Conservation (phyloP, 179 eudicot genomes). For the Beta macrorhiza region DNA sequence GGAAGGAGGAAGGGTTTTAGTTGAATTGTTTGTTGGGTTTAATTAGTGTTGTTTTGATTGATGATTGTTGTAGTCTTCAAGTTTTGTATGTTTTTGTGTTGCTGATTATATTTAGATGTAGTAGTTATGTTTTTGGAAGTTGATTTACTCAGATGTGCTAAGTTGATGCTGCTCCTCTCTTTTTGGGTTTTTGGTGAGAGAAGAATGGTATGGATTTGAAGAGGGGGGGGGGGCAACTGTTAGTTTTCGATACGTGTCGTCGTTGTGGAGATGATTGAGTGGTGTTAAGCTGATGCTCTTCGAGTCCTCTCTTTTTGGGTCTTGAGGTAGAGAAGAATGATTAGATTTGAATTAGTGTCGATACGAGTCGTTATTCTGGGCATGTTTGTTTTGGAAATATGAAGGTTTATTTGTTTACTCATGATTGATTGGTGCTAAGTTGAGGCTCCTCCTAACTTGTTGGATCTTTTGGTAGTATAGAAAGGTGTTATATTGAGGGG, state of each 20-base stretch:
- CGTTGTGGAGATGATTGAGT: neutral
- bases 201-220: neutral
- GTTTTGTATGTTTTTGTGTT: neutral
- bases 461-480: too few species aligned
- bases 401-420: neutral
- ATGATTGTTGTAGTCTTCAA: neutral
- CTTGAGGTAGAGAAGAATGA: too few species aligned
- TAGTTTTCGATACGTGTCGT: neutral
- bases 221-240: neutral
- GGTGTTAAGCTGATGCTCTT: too few species aligned
- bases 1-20: neutral
- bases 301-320: too few species aligned
- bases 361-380: neutral
- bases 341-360: too few species aligned
- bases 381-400: neutral
- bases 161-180: neutral
- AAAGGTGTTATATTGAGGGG: too few species aligned
- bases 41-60: neutral
- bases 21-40: neutral
- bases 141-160: slow-evolving; percentile 15
- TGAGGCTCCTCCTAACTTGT: too few species aligned
- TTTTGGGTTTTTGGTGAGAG: neutral
- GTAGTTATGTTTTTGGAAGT: neutral
- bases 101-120: too few species aligned
- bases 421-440: neutral